phyloP scores from a whole-genome alignment of 257 asterid species.

The Solanum arcanum region DNA sequence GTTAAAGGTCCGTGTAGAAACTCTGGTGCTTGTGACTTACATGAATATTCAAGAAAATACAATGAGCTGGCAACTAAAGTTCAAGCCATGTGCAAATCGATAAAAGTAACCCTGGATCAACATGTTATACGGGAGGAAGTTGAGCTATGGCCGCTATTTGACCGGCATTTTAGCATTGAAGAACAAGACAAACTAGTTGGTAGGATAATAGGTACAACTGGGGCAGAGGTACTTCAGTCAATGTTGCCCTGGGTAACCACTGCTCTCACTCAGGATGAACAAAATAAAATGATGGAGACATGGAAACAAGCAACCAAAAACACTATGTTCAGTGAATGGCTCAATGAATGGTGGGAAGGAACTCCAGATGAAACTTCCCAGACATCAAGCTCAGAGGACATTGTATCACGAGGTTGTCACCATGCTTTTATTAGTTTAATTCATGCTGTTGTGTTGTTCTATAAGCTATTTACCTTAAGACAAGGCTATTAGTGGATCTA shows the following conservation, averaged over 20 bases:
- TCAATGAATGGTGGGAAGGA: slow-evolving; percentile 97
- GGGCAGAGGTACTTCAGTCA: slow-evolving; percentile 95
- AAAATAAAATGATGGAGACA: slow-evolving; percentile 90
- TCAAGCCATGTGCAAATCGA: slow-evolving; percentile 95
- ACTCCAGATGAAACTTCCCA: slow-evolving; percentile 33
- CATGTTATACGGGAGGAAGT: slow-evolving; percentile 92
- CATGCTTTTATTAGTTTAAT: background rate
- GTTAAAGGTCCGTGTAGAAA: slow-evolving; percentile 20
- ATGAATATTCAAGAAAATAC: slow-evolving; percentile 41
- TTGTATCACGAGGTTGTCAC: slow-evolving; percentile 44
- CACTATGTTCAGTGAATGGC: slow-evolving; percentile 98
- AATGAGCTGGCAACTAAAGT: slow-evolving; percentile 79
- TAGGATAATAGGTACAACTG: slow-evolving; percentile 91
- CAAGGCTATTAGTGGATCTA: background rate
- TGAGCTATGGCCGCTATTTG: slow-evolving; percentile 97
- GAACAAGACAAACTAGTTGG: slow-evolving; percentile 96
- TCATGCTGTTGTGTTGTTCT: background rate
- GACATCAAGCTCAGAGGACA: slow-evolving; percentile 36
- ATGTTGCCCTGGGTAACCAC: slow-evolving; percentile 99
- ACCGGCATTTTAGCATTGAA: slow-evolving; percentile 78
- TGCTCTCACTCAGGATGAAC: slow-evolving; percentile 97
- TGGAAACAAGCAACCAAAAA: slow-evolving; percentile 95
- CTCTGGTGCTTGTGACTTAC: slow-evolving; percentile 17
- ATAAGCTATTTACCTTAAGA: background rate
- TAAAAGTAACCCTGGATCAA: slow-evolving; percentile 92